A percentile compares a stretch with the other conserved stretches of the same genome.
These are phyloP conservation scores for Lunularia cruciata DNA, from an alignment of 225 moss, liverwort and hornwort genomes.

Conservation along the genomic window DNA sequence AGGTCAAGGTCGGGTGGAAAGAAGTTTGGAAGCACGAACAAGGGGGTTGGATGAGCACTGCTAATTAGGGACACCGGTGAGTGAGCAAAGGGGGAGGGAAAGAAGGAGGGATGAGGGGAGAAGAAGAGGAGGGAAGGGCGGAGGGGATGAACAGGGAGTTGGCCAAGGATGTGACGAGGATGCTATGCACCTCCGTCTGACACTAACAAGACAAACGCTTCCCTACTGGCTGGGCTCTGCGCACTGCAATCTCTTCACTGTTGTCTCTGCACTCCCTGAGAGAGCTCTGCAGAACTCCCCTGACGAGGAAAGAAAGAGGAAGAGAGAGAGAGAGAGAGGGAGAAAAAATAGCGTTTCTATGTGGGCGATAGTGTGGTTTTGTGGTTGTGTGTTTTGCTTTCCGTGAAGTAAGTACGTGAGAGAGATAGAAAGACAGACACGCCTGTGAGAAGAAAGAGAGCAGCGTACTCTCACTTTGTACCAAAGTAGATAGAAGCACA, in stretches of 20 bases:
- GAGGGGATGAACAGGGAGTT: background rate
- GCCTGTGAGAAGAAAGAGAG: no score
- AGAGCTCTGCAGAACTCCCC: background rate
- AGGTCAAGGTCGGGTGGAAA: background rate
- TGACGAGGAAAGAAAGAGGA: slow-evolving; percentile 9
- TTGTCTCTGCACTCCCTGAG: slow-evolving; percentile 4
- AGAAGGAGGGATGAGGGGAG: background rate
- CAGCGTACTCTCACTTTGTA: slow-evolving; percentile 8
- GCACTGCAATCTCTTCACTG: slow-evolving; percentile 7
- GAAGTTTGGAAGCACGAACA: background rate
- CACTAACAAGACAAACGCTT: slow-evolving; percentile 21
- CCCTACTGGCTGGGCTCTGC: slow-evolving; percentile 4
- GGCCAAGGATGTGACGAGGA: slow-evolving; percentile 21
- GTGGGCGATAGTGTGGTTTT: background rate
- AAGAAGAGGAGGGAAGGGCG: background rate
- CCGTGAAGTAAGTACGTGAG: slow-evolving; percentile 7
- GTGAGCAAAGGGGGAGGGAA: background rate
- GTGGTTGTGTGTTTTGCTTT: background rate
- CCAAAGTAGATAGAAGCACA: slow-evolving; percentile 5
- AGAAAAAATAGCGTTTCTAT: background rate
- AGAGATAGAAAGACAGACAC: no score
- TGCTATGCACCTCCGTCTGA: slow-evolving; percentile 4
- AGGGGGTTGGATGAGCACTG: background rate
- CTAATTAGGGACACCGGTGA: background rate
- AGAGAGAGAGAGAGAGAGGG: slow-evolving; percentile 1